Evolutionary conservation across 2,329 filamentous ascomycete genomes (phyloP).

Genomic region (Verticillium tricorpus): DNA sequence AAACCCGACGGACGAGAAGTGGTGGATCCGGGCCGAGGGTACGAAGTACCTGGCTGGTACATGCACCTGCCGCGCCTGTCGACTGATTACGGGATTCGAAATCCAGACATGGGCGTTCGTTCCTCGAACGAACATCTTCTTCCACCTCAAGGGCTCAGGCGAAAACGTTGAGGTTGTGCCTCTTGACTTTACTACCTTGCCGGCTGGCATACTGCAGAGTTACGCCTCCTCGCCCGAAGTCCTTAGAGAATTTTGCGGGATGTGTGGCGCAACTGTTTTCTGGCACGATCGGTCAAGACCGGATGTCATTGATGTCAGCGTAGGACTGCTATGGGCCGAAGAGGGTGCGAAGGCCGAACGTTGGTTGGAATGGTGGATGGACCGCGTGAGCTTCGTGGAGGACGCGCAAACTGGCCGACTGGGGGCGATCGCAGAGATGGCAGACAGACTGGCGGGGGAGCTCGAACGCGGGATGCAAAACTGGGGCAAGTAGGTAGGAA

Average conservation of each 20-base stretch:
- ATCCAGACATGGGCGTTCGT: slow-evolving; percentile 65
- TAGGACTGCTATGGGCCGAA: slow-evolving; percentile 47
- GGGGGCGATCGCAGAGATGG: slow-evolving; percentile 21
- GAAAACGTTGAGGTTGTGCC: slow-evolving; percentile 7
- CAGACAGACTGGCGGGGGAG: slow-evolving; percentile 14
- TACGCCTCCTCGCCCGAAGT: slow-evolving; percentile 52
- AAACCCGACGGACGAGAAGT: slow-evolving; percentile 48
- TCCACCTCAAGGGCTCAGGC: slow-evolving; percentile 21
- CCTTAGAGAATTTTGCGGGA: slow-evolving; percentile 55
- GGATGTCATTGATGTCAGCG: slow-evolving; percentile 58
- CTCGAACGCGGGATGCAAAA: too few species aligned
- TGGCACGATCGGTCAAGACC: slow-evolving; percentile 52
- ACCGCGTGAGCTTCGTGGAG: slow-evolving; percentile 55
- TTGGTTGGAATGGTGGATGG: slow-evolving; percentile 60
- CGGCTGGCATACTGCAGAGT: slow-evolving; percentile 37
- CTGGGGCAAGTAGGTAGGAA: too few species aligned
- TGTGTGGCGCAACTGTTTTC: slow-evolving; percentile 61
- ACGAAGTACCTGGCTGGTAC: slow-evolving; percentile 54
- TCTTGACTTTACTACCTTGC: slow-evolving; percentile 30
- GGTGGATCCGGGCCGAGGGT: slow-evolving; percentile 49
- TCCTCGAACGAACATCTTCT: slow-evolving; percentile 51
- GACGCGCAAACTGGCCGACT: slow-evolving; percentile 32
- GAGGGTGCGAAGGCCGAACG: slow-evolving; percentile 50
- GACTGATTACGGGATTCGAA: slow-evolving; percentile 56
- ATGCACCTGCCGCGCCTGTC: slow-evolving; percentile 60